Evolutionary conservation across 192 early-diverging fungal genomes (phyloP).

Genomic region (Gorgonomyces haynaldii): DNA sequence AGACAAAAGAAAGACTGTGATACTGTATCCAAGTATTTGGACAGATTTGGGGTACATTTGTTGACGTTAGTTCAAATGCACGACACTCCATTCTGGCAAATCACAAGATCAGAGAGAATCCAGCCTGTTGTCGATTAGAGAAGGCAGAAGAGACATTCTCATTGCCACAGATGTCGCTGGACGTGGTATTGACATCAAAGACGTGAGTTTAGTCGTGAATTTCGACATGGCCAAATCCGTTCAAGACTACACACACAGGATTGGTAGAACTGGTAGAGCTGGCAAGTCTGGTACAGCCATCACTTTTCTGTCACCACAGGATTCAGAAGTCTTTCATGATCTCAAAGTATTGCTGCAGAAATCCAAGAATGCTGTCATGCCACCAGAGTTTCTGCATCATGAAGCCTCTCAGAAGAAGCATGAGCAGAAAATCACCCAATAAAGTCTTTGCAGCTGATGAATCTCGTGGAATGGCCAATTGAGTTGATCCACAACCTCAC

Average conservation of each 20-base stretch:
- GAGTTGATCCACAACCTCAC: neutral
- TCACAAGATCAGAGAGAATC: conserved; percentile 94
- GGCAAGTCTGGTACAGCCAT: conserved; percentile 81
- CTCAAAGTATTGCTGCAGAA: conserved; percentile 63
- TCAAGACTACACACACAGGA: conserved; percentile 97
- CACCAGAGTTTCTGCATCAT: conserved; percentile 76
- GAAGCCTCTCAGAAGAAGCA: conserved; percentile 17
- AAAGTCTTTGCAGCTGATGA: neutral
- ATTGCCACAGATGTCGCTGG: conserved; percentile 98
- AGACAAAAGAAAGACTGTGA: conserved; percentile 94
- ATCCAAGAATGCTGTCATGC: conserved; percentile 63
- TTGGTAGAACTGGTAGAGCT: conserved; percentile 97
- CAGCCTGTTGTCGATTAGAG: conserved; percentile 68
- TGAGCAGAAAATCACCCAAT: neutral
- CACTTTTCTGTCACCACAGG: conserved; percentile 71
- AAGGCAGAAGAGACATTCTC: conserved; percentile 70
- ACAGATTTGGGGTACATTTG: conserved; percentile 48
- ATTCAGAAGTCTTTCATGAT: conserved; percentile 83
- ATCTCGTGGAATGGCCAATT: neutral
- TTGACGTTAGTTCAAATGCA: conserved; percentile 39
- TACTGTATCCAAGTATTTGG: conserved; percentile 65
- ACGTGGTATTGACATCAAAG: conserved; percentile 97
- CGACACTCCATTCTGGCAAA: conserved; percentile 90
- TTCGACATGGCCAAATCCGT: conserved; percentile 98
- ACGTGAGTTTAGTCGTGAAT: conserved; percentile 93